Conservation (phyloP, 2,329 filamentous ascomycete species). For the Akanthomyces dipterigenus region DNA sequence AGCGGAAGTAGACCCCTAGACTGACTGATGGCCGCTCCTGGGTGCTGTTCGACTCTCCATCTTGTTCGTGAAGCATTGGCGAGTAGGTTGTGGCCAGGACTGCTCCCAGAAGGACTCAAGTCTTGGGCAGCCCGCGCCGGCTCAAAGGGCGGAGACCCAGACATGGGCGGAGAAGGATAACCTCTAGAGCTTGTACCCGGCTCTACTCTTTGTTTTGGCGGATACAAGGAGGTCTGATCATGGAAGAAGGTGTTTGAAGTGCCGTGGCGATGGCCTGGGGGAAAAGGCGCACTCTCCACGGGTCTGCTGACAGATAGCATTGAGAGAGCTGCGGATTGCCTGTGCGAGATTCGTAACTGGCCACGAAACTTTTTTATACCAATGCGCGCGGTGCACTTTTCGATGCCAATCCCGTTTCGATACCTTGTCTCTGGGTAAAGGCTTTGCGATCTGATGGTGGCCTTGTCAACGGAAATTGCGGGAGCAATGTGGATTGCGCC, state of each 20-base stretch:
- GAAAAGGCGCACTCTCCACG: slow-evolving; percentile 13
- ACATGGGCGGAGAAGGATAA: slow-evolving; percentile 70
- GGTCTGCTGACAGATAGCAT: slow-evolving; percentile 12
- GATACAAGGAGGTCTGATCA: slow-evolving; percentile 38
- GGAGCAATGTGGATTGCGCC: neutral
- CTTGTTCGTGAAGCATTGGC: slow-evolving; percentile 43
- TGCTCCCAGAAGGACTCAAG: slow-evolving; percentile 18
- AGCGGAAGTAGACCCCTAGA: slow-evolving; percentile 15
- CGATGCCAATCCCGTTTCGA: neutral
- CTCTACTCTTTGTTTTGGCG: slow-evolving; percentile 43
- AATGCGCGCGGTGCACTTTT: neutral
- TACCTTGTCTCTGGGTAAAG: neutral
- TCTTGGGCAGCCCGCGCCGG: slow-evolving; percentile 27
- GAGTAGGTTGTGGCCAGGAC: slow-evolving; percentile 36
- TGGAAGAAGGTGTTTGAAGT: slow-evolving; percentile 48
- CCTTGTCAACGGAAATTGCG: neutral
- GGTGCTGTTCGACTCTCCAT: slow-evolving; percentile 21
- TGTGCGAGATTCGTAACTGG: neutral
- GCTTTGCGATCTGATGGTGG: neutral
- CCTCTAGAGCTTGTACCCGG: slow-evolving; percentile 50
- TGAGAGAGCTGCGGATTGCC: neutral
- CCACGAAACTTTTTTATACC: neutral
- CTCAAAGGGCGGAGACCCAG: slow-evolving; percentile 58
- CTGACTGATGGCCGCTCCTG: neutral
- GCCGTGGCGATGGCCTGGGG: slow-evolving; percentile 23